phyloP scores from a whole-genome alignment of 805 yeast genomes.

The Alloascoidea hylecoeti region DNA sequence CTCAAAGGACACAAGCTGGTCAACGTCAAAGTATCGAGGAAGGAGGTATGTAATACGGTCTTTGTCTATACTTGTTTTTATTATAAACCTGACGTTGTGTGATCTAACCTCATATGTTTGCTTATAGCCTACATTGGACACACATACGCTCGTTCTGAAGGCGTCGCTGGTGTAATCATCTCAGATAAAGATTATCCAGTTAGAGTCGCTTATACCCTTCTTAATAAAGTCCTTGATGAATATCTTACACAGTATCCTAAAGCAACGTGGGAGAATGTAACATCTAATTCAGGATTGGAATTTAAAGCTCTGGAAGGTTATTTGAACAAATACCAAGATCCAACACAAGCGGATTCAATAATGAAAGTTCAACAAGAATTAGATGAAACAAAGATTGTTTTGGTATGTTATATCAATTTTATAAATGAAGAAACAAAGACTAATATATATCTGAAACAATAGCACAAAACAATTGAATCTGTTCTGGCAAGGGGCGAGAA shows the following conservation, averaged over 20 bases:
- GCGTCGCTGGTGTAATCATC: constrained; percentile 81
- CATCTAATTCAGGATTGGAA: constrained; percentile 27
- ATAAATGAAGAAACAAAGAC: no score
- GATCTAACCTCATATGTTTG: background rate
- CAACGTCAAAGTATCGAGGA: constrained; percentile 94
- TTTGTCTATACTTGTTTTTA: constrained; percentile 2
- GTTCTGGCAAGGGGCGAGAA: constrained; percentile 95
- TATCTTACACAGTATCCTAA: constrained; percentile 74
- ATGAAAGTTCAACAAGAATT: constrained; percentile 96
- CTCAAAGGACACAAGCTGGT: constrained; percentile 76
- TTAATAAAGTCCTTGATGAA: constrained; percentile 86
- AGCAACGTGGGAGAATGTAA: constrained; percentile 44
- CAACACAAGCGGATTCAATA: constrained; percentile 90
- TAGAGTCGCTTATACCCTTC: constrained; percentile 86
- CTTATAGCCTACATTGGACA: constrained; percentile 63
- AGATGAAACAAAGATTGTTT: constrained; percentile 92
- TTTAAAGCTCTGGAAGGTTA: constrained; percentile 55
- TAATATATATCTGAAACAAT: no score
- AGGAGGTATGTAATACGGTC: constrained; percentile 28
- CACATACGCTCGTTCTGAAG: constrained; percentile 81
- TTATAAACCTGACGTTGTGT: background rate
- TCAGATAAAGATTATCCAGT: constrained; percentile 95
- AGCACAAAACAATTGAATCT: constrained; percentile 85
- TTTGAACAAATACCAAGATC: constrained; percentile 84
- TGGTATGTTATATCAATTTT: constrained; percentile 20